Evolutionary conservation across 2,329 filamentous ascomycete genomes (phyloP).

Genomic region (Bimuria novae-zelandiae): DNA sequence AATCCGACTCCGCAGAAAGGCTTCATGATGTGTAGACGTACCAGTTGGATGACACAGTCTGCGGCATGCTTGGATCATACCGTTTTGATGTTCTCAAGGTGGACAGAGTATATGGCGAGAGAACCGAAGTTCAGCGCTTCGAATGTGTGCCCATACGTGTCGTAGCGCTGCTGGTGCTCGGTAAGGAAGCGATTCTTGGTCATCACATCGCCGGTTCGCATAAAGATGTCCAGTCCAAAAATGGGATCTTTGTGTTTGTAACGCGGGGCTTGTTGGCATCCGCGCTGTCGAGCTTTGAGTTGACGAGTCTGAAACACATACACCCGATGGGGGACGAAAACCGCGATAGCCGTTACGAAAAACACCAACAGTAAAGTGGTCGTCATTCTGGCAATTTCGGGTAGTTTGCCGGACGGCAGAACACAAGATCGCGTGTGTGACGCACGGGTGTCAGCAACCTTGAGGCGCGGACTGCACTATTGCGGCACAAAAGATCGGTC

Average conservation of each 20-base stretch:
- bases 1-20: slow-evolving; percentile 12
- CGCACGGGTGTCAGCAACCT: too few species aligned
- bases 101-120: slow-evolving; percentile 9
- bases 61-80: slow-evolving; percentile 5
- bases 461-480: too few species aligned
- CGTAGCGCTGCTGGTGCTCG: slow-evolving; percentile 13
- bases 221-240: slow-evolving; percentile 16
- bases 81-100: slow-evolving; percentile 6
- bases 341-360: not conserved
- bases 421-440: too few species aligned
- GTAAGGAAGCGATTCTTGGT: slow-evolving; percentile 10
- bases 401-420: too few species aligned
- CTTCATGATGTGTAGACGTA: slow-evolving; percentile 6
- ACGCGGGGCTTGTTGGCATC: slow-evolving; percentile 9
- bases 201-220: slow-evolving; percentile 11
- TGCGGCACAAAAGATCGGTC: too few species aligned
- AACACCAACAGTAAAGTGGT: not conserved
- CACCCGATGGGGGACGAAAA: slow-evolving; percentile 10
- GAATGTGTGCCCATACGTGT: slow-evolving; percentile 13
- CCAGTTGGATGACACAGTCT: slow-evolving; percentile 28
- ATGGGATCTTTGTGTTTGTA: slow-evolving; percentile 18
- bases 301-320: slow-evolving; percentile 2
- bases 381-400: not conserved
- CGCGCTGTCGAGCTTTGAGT: slow-evolving; percentile 8
- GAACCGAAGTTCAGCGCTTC: slow-evolving; percentile 11